Base-by-base conservation (phyloP, 2,329 filamentous ascomycete species). In the Ophiosphaerella narmari region DNA sequence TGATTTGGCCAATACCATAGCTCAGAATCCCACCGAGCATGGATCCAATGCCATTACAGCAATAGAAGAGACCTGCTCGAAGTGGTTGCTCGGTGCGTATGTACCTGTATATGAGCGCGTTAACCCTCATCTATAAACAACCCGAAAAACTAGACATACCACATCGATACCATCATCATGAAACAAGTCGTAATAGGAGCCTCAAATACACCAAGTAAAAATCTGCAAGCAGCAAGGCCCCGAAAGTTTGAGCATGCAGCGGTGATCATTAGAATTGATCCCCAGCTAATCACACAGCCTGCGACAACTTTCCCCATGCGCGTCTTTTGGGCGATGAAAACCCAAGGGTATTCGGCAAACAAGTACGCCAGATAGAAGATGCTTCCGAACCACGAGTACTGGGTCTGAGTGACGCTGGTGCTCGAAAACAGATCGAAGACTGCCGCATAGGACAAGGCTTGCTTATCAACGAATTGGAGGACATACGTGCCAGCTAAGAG, bases 381-480 rank as follows among this genome's bases (percentile, higher is more conserved):
- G 18, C 75, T 79, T 1, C 79, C 78, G n/a, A 82, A 74, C 80
- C 81, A 83, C 39, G 75, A 75, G 52, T 84, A 85, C 43, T 82
- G 68, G 1, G 71, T 69, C 12, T 71, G 63, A 1, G 67, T 75
- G 57, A 82, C 81, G 14, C 75, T 68, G 0, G 80, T 81, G 18
- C 76, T 75, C 11, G 69, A 66, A 52, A 83, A 78, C 0, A 84
- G 70, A 40, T 84, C 82, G 51, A 83, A 84, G 0, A 84, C 79
- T 2, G 81, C 80, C 0, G 78, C 76, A 60, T 83, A 84, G 0
- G 76, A 75, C 5, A 83, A 68, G 0, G 80, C 78, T 52, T 80
- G 77, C 66, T 84, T 85, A 65, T 83, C 81, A 58, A 83, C 79
- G 52, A 80, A 83, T 54, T 84, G 81, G 5, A 84, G 69, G 2